A percentile compares a stretch with the other conserved stretches of the same genome.
phyloP scores from a whole-genome alignment of 208 protist genomes.

The Crithidia fasciculata region DNA sequence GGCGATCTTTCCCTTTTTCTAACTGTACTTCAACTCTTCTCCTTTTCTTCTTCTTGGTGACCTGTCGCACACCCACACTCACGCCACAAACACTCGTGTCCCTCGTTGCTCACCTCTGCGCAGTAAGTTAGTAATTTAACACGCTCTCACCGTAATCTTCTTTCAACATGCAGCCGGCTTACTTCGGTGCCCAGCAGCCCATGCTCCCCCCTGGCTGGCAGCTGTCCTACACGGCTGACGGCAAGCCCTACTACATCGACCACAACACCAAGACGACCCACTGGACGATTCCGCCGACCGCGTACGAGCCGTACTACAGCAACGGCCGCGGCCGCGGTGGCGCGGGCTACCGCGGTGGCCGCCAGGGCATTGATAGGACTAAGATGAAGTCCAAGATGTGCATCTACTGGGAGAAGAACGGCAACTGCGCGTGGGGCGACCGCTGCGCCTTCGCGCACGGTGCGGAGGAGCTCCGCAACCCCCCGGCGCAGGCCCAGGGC shows the following conservation, averaged over 20 bases:
- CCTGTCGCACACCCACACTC: slow-evolving; percentile 8
- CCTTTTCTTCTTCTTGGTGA: slow-evolving; percentile 25
- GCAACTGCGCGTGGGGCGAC: slow-evolving; percentile 83
- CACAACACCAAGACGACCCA: slow-evolving; percentile 90
- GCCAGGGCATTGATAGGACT: slow-evolving; percentile 72
- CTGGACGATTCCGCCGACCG: slow-evolving; percentile 66
- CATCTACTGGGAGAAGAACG: slow-evolving; percentile 87
- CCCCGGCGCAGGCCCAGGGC: slow-evolving; percentile 24
- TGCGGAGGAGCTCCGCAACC: slow-evolving; percentile 53
- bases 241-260: slow-evolving; percentile 83
- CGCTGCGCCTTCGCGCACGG: slow-evolving; percentile 88
- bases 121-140: slow-evolving; percentile 33
- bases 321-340: slow-evolving; percentile 39
- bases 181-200: slow-evolving; percentile 52
- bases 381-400: slow-evolving; percentile 90
- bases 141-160: slow-evolving; percentile 19
- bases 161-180: slow-evolving; percentile 60
- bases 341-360: slow-evolving; percentile 36
- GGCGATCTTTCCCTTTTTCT: too few species aligned
- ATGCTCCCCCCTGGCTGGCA: slow-evolving; percentile 82
- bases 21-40: not conserved
- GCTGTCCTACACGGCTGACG: slow-evolving; percentile 72
- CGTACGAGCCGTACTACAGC: slow-evolving; percentile 41
- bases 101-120: too few species aligned
- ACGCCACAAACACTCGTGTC: slow-evolving; percentile 4